These are phyloP conservation scores for Mortierella sp. DNA, from an alignment of 371 early-diverging fungal genomes.

Conservation along the genomic window DNA sequence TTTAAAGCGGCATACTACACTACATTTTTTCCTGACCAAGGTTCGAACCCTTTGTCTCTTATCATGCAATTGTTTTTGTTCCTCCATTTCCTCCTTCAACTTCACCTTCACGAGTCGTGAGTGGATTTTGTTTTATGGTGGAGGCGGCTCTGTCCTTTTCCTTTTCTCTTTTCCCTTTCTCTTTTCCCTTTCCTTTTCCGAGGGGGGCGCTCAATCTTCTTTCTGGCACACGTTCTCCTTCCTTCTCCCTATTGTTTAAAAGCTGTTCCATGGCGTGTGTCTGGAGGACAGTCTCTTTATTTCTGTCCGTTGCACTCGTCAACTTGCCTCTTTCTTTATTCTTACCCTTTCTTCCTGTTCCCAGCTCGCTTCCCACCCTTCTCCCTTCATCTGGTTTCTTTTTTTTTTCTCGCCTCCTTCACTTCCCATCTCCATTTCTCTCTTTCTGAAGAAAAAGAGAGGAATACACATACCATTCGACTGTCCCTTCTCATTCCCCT, in stretches of 20 bases:
- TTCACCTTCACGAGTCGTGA: too few relatives aligned
- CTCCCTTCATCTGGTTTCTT: neutral
- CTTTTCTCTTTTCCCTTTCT: too few relatives aligned
- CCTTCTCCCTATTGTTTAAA: neutral
- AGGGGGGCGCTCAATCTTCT: neutral
- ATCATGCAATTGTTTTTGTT: too few relatives aligned
- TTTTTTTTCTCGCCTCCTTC: neutral
- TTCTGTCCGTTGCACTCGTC: neutral
- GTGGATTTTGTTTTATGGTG: neutral
- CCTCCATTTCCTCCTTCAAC: too few relatives aligned
- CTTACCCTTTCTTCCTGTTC: neutral
- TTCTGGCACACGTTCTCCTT: neutral
- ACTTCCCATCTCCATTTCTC: neutral
- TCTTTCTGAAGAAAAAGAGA: neutral
- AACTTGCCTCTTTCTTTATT: neutral
- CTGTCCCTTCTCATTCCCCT: neutral
- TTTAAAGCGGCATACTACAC: too few relatives aligned
- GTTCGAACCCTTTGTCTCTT: too few relatives aligned
- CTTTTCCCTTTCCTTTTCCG: neutral
- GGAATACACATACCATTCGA: neutral
- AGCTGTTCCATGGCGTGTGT: neutral
- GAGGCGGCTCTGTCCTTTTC: neutral
- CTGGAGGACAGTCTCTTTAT: neutral
- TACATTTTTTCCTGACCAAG: neutral
- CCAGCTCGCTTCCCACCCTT: neutral